Evolutionary conservation across 1,284 basidiomycete species (phyloP), one percentile per base, ranked within the genome.

Genomic region (Vanrija pseudolonga): DNA sequence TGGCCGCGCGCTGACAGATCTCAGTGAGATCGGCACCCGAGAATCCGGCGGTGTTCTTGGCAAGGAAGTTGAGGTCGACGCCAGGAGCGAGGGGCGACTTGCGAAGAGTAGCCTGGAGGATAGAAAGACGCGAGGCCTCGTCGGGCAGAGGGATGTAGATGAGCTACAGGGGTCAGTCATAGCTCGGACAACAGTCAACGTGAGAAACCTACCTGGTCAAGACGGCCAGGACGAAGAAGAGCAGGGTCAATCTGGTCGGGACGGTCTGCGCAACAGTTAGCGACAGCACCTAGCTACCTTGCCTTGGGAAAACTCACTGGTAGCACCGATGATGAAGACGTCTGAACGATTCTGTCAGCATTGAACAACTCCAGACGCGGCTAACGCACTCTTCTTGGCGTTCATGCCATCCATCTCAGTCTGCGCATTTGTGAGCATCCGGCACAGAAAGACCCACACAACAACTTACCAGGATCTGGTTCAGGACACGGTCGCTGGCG

Each of bases 371-470:
- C 19, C 12, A 9, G 18, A 19, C 5, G 9, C 1, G 17, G 22
- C 4, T 0, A 20, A 59, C 67, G 59, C 47, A 69, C 67, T 98
- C 85, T 98, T 98, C 85, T 97, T 98, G 45, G 90, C 84, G 78
- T 96, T 93, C 89, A 99, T 96, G 68, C 95, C 95, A 77, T 99
- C 96, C 93, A 99, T 98, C 80, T 99, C 96, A 54, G 96, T 98
- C 36, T 79, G 63, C 26, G 67, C 60, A 51, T 49, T 20, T 11
- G 45, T 55, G 22, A 62, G 53, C 40, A 52, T 6, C 12, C 26
- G 15, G 20, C 12, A 8, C 6, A 23, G 3, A 11, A 23, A 19
- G 8, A 15, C 17, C n/a, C n/a, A n/a, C 11, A 7, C 7, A 11
- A 0, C 6, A 0, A 66, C 72, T 58, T 19, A 74, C 73, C 40